Evolutionary conservation across 2,329 filamentous ascomycete species (phyloP), one percentile per base, ranked within the genome.

Genomic region (Chaetomiaceae sp.): DNA sequence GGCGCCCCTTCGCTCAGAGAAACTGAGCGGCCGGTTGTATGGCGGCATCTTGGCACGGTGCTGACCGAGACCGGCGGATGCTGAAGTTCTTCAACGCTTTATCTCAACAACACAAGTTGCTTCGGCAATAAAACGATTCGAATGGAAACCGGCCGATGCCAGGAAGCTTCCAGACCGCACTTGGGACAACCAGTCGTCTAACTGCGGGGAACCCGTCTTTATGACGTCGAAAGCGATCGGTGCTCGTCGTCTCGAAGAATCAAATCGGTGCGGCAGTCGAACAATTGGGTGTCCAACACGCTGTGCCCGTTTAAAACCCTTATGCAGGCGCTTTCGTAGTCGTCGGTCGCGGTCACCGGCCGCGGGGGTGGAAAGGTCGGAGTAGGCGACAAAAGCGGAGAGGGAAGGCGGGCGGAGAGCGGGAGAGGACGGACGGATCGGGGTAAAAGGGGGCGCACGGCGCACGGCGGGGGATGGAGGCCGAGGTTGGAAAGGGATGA

Each of bases 1-100:
- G 57, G 77, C 82, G 49, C 77, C 77, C 64, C 79, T 71, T 58
- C 79, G 68, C 59, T 79, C 78, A 8, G 79, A 80, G 57, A 83
- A 76, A 63, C 79, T 79, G 54, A 78, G 66, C 29, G 78, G 73
- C 58, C 70, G 69, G 42, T 64, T 61, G 52, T 73, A 74, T 35
- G 65, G 63, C 47, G 66, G 62, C 71, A 74, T 74, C 20, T 43
- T 45, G 45, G 12, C 24, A 35, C 20, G 10, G 26, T 26, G 33
- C 17, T 79, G 22, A 78, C 75, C 1, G 32, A 51, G 78, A 83
- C 9, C 37, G 37, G 30, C 26, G 14, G 20, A 45, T 6, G 38
- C 22, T 17, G 32, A 15, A 27, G 19, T 2, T 14, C n/a, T 34
- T 11, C 10, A 17, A 3, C 15, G 4, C 19, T 20, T n/a, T n/a